Conservation (phyloP, 2,329 filamentous ascomycete species). For the Boeremia exigua region DNA sequence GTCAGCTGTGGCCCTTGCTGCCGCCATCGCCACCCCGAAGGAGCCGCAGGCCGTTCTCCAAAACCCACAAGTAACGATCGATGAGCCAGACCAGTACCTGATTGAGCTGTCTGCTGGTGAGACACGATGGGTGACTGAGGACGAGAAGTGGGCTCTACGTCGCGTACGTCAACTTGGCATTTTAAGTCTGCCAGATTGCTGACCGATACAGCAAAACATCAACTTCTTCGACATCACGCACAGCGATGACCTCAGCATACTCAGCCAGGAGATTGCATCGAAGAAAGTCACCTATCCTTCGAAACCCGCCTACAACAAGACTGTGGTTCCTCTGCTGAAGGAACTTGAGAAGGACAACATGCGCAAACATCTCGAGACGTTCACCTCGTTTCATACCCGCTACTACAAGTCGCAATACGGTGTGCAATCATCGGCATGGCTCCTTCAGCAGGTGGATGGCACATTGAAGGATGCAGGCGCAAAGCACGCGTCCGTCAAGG, state of each 20-base stretch:
- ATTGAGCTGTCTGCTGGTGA: slow-evolving; percentile 86
- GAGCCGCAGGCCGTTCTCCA: slow-evolving; percentile 39
- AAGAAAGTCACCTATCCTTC: slow-evolving; percentile 69
- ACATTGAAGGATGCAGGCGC: slow-evolving; percentile 76
- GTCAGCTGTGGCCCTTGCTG: slow-evolving; percentile 36
- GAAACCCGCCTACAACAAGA: slow-evolving; percentile 68
- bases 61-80: slow-evolving; percentile 34
- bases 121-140: slow-evolving; percentile 86
- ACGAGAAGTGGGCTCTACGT: slow-evolving; percentile 91
- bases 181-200: neutral
- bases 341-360: slow-evolving; percentile 78
- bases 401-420: slow-evolving; percentile 84
- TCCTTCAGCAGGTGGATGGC: slow-evolving; percentile 74
- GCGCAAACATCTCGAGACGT: slow-evolving; percentile 75
- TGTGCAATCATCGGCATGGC: slow-evolving; percentile 84
- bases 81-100: slow-evolving; percentile 55
- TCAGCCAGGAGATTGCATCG: slow-evolving; percentile 31
- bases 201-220: slow-evolving; percentile 68
- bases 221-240: slow-evolving; percentile 96
- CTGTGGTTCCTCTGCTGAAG: slow-evolving; percentile 70
- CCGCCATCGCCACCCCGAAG: slow-evolving; percentile 35
- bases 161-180: slow-evolving; percentile 62
- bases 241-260: slow-evolving; percentile 67
- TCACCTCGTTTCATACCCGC: slow-evolving; percentile 80
- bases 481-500: slow-evolving; percentile 70